Evolutionary conservation across 345 rosid species (phyloP).

Genomic region (Brassica nigra): DNA sequence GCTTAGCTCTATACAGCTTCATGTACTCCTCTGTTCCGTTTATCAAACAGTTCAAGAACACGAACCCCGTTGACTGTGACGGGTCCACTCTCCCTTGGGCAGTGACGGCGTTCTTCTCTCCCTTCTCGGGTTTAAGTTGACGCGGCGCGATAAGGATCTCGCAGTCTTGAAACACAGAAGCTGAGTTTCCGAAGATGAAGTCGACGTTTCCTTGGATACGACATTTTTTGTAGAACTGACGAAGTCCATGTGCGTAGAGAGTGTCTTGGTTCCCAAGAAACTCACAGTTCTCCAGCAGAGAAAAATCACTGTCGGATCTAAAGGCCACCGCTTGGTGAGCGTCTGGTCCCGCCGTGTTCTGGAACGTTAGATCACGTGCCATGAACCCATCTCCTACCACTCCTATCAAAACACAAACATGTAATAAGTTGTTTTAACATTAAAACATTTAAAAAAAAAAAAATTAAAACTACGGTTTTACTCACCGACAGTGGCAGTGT

Average conservation of each 20-base stretch:
- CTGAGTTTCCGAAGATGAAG: conserved; percentile 89
- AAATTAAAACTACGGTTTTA: neutral
- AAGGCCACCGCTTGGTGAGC: conserved; percentile 96
- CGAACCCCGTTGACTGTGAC: conserved; percentile 69
- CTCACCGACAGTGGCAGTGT: conserved; percentile 84
- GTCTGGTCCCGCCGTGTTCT: conserved; percentile 83
- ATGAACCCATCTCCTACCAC: conserved; percentile 93
- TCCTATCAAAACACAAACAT: conserved; percentile 47
- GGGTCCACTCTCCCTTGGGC: conserved; percentile 95
- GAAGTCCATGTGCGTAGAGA: conserved; percentile 77
- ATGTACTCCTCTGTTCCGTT: conserved; percentile 80
- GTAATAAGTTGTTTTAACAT: neutral
- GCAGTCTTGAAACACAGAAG: conserved; percentile 78
- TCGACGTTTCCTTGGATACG: conserved; percentile 88
- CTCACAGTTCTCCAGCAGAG: conserved; percentile 75
- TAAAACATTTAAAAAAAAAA: neutral
- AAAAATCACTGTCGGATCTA: conserved; percentile 80
- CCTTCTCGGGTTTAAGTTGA: conserved; percentile 70
- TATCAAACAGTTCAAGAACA: conserved; percentile 70
- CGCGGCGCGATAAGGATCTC: conserved; percentile 61
- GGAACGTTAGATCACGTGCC: conserved; percentile 81
- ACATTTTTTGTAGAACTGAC: conserved; percentile 82
- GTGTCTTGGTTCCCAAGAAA: conserved; percentile 94
- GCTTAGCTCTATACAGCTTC: conserved; percentile 59
- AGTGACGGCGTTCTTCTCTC: conserved; percentile 71